Evolutionary conservation across 2,329 filamentous ascomycete species (phyloP).

Genomic region (Apiospora aurea): DNA sequence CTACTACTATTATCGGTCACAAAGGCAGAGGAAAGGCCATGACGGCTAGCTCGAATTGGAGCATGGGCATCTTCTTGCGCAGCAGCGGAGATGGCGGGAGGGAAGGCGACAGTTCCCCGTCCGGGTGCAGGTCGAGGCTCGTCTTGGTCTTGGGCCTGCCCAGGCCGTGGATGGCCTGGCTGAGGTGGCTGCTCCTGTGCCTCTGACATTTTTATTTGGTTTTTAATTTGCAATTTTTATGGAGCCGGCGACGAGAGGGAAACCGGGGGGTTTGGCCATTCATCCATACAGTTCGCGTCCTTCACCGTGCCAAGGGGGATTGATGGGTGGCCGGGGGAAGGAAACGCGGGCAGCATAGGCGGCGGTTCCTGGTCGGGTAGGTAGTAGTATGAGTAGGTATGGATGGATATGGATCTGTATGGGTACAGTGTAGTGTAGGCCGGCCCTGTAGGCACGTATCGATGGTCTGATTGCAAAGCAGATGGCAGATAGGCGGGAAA

Average conservation of each 20-base stretch:
- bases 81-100: conserved; percentile 21
- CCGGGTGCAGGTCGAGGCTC: conserved; percentile 20
- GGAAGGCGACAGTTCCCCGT: conserved; percentile 20
- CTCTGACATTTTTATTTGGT: conserved; percentile 22
- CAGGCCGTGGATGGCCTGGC: conserved; percentile 18
- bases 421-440: conserved; percentile 15
- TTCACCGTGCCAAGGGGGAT: conserved; percentile 20
- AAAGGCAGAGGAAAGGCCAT: conserved; percentile 15
- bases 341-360: conserved; percentile 21
- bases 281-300: conserved; percentile 17
- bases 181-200: conserved; percentile 20
- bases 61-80: conserved; percentile 13
- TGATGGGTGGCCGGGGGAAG: conserved; percentile 14
- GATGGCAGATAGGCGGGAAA: conserved; percentile 19
- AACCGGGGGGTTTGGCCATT: conserved; percentile 4
- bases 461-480: conserved; percentile 19
- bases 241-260: conserved; percentile 16
- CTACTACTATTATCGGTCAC: conserved; percentile 19
- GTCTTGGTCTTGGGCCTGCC: conserved; percentile 6
- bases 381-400: conserved; percentile 10
- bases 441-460: conserved; percentile 13
- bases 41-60: conserved; percentile 18
- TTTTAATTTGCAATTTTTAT: conserved; percentile 21
- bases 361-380: conserved; percentile 21
- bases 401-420: conserved; percentile 20